These are phyloP conservation scores for Ophiostoma triangulosporum DNA, from an alignment of 2,329 filamentous ascomycete species.

Conservation along the genomic window DNA sequence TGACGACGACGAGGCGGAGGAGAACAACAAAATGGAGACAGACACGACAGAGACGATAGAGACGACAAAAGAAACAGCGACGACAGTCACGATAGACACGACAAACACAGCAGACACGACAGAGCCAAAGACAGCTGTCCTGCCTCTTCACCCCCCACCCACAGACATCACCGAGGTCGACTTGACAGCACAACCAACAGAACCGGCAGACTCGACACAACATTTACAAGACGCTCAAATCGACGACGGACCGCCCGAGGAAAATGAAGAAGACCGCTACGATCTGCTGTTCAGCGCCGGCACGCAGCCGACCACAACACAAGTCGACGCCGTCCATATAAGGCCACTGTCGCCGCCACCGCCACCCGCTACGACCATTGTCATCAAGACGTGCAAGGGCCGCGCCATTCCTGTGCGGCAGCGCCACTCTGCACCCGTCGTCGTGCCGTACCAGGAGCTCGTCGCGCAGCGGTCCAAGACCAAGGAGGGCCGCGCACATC, in stretches of 20 bases:
- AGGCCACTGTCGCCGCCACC: background rate
- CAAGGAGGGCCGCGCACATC: conserved; percentile 53
- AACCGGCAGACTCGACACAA: background rate
- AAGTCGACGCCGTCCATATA: background rate
- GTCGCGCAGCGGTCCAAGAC: conserved; percentile 54
- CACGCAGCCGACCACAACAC: background rate
- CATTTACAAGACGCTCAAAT: background rate
- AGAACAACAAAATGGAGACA: background rate
- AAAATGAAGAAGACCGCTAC: conserved; percentile 13
- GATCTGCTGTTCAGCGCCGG: conserved; percentile 11
- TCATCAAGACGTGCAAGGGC: conserved; percentile 37
- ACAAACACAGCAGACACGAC: background rate
- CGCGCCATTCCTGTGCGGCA: conserved; percentile 40
- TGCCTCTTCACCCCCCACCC: background rate
- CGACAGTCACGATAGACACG: background rate
- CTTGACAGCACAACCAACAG: background rate
- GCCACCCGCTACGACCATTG: background rate
- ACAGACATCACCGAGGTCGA: background rate
- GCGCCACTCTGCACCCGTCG: conserved; percentile 21
- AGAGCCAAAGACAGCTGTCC: background rate
- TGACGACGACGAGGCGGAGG: conserved; percentile 3
- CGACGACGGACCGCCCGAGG: background rate
- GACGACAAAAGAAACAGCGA: background rate
- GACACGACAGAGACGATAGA: background rate
- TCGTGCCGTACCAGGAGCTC: conserved; percentile 49